Conservation (phyloP, 169 alveolate genomes). For the Plasmodium gonderi region DNA sequence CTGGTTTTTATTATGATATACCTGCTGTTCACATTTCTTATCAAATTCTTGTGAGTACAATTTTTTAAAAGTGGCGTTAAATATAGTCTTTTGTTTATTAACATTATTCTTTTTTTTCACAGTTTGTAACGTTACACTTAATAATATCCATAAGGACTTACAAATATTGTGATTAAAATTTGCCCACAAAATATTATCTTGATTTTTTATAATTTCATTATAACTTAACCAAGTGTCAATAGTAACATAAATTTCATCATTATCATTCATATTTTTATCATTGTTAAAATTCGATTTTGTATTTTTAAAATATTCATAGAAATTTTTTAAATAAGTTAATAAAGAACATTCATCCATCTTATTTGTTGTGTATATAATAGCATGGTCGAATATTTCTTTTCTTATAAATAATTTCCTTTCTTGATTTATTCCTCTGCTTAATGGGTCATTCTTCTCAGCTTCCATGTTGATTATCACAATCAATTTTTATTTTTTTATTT, state of each 20-base stretch:
- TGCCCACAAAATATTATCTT: not conserved
- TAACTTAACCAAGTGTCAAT: constrained; percentile 37
- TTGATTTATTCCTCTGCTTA: not conserved
- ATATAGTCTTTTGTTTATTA: constrained; percentile 36
- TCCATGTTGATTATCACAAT: no score
- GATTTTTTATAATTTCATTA: constrained; percentile 44
- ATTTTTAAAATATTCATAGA: constrained; percentile 56
- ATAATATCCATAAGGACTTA: constrained; percentile 53
- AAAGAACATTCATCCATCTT: constrained; percentile 26
- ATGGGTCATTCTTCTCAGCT: not conserved
- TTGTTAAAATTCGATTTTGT: not conserved
- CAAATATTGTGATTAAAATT: constrained; percentile 29
- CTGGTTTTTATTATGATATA: not conserved
- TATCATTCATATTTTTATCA: not conserved
- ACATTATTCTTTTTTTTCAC: constrained; percentile 50
- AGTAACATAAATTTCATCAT: constrained; percentile 49
- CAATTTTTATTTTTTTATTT: no score
- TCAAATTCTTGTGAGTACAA: not conserved
- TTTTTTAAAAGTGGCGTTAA: constrained; percentile 14
- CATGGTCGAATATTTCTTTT: constrained; percentile 72
- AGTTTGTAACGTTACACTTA: constrained; percentile 56
- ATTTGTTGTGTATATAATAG: constrained; percentile 47
- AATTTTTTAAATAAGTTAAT: constrained; percentile 37
- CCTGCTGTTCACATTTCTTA: not conserved
- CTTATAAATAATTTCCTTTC: constrained; percentile 27